A percentile compares a stretch with the other conserved stretches of the same genome.
Evolutionary conservation across 441 rosid species (phyloP).

Genomic region (Omphalea diandra): DNA sequence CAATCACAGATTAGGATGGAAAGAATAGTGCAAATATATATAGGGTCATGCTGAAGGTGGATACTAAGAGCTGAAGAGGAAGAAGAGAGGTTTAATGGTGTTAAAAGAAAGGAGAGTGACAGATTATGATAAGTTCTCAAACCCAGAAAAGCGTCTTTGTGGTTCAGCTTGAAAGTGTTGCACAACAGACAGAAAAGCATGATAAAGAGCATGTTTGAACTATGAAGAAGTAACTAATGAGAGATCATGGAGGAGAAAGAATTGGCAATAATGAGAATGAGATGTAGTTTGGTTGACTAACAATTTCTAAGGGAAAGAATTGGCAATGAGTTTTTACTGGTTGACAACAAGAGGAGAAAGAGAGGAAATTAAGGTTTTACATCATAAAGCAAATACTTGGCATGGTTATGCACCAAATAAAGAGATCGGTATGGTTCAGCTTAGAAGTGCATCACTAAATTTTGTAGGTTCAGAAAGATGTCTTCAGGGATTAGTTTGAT

Average conservation of each 20-base stretch:
- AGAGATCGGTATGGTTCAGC: neutral
- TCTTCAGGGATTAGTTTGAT: neutral
- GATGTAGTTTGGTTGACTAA: slow-evolving; percentile 10
- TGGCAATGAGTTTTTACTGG: neutral
- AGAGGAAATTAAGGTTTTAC: neutral
- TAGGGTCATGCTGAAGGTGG: neutral
- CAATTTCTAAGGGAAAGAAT: neutral
- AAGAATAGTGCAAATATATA: neutral
- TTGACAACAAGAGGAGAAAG: neutral
- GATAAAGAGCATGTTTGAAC: neutral
- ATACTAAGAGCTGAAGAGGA: neutral
- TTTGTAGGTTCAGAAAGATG: neutral
- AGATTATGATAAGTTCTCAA: neutral
- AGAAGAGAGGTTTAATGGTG: neutral
- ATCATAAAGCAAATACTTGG: too few relatives aligned
- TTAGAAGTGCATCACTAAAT: neutral
- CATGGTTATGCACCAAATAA: neutral
- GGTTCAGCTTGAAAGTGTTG: neutral
- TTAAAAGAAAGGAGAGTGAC: neutral
- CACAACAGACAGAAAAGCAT: neutral
- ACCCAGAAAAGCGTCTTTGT: neutral
- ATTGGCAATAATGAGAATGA: too few relatives aligned
- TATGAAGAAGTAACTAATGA: neutral
- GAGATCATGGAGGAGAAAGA: too few relatives aligned
- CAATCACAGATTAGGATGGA: neutral